phyloP scores from a whole-genome alignment of 179 eudicot genomes.

The Nepenthes alata region DNA sequence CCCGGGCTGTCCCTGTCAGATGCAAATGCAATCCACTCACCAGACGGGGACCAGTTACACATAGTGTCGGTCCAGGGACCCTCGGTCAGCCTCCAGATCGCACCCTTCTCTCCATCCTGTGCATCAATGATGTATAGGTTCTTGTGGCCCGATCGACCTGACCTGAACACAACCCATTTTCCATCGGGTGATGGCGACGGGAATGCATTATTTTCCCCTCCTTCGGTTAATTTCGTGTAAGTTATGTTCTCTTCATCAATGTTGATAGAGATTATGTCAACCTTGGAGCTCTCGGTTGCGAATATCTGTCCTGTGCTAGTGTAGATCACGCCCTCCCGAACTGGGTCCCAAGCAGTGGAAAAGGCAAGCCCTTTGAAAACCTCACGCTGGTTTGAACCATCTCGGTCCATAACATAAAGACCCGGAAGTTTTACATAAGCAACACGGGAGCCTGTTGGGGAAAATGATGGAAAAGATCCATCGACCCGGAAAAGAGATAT shows the following conservation, averaged over 20 bases:
- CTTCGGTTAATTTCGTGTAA: slow-evolving; percentile 34
- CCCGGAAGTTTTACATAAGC: slow-evolving; percentile 47
- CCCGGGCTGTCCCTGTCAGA: slow-evolving; percentile 59
- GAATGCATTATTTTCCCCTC: slow-evolving; percentile 76
- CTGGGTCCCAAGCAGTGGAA: slow-evolving; percentile 60
- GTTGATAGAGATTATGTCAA: slow-evolving; percentile 46
- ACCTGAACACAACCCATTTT: slow-evolving; percentile 65
- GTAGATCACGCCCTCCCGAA: slow-evolving; percentile 62
- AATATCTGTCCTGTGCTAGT: slow-evolving; percentile 60
- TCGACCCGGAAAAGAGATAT: slow-evolving; percentile 53
- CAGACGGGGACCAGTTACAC: slow-evolving; percentile 77
- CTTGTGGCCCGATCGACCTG: slow-evolving; percentile 69
- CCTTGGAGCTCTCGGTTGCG: slow-evolving; percentile 42
- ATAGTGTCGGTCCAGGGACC: slow-evolving; percentile 86
- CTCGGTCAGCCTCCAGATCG: slow-evolving; percentile 39
- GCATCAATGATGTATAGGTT: slow-evolving; percentile 83
- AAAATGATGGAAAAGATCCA: slow-evolving; percentile 75
- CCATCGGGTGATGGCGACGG: slow-evolving; percentile 86
- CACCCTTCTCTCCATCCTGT: slow-evolving; percentile 42
- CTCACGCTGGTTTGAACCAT: slow-evolving; percentile 44
- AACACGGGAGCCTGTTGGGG: slow-evolving; percentile 53
- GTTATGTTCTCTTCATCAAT: slow-evolving; percentile 30
- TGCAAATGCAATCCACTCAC: slow-evolving; percentile 78
- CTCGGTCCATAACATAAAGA: slow-evolving; percentile 39
- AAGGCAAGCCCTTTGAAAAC: slow-evolving; percentile 32